Base-by-base conservation (phyloP, 2,329 filamentous ascomycete species). In the Fusarium continuum region DNA sequence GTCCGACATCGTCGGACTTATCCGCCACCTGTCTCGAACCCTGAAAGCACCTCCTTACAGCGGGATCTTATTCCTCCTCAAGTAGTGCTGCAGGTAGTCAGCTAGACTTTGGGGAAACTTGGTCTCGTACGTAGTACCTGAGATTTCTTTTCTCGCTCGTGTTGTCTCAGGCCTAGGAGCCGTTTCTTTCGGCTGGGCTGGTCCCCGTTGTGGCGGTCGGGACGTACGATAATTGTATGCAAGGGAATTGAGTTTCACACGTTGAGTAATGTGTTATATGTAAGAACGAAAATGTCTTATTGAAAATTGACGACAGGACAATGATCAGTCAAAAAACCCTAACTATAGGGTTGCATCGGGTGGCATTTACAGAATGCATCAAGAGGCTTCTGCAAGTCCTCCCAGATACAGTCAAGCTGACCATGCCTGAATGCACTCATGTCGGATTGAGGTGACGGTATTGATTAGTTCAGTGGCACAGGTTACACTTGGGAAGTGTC, bases 81-180 rank as follows among this genome's bases (percentile, higher is more conserved):
- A 32, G 10, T 23, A 19, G 5, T 14, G 14, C 17, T 58, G 28
- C 32, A 45, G 29, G 38, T 19, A 26, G 22, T 22, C 16, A 14
- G 4, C 46, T 36, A 35, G 34, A 46, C 22, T 5, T 2, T 3
- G 29, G 20, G 17, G n/a, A n/a, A n/a, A n/a, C n/a, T n/a, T n/a
- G n/a, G n/a, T n/a, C n/a, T n/a, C n/a, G n/a, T n/a, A n/a, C n/a
- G n/a, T n/a, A n/a, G n/a, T n/a, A n/a, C n/a, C n/a, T n/a, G 47
- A 19, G 19, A 20, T 13, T 8, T 36, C 28, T 55, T 55, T 26
- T 44, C n/a, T 60, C 26, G 16, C 25, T 29, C 41, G 54, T 49
- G 46, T 63, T 64, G 60, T 64, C 60, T 64, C 55, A 35, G 60
- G 44, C n/a, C 19, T 35, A 45, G 49, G 19, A 36, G 23, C 34